Evolutionary conservation across 345 rosid species (phyloP).

Genomic region (Salix viminalis): DNA sequence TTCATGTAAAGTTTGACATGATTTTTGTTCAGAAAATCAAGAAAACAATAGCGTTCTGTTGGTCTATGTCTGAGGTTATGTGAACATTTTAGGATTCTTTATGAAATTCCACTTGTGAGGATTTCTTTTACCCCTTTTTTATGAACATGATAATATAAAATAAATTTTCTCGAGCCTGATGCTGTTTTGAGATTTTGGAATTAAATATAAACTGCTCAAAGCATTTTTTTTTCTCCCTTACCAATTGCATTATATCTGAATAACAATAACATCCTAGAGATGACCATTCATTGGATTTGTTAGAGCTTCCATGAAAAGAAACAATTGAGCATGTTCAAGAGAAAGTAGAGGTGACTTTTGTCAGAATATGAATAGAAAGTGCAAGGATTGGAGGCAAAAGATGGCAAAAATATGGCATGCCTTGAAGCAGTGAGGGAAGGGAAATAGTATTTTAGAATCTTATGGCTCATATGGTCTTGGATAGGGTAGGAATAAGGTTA

Average conservation of each 20-base stretch:
- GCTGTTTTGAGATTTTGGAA: neutral
- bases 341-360: neutral
- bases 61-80: neutral
- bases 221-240: neutral
- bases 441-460: neutral
- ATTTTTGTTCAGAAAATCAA: neutral
- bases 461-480: neutral
- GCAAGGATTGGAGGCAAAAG: neutral
- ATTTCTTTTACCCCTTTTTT: neutral
- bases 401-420: neutral
- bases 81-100: neutral
- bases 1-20: neutral
- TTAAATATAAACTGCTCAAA: neutral
- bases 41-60: neutral
- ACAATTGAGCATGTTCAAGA: neutral
- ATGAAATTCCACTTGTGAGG: neutral
- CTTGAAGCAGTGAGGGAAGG: neutral
- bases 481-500: neutral
- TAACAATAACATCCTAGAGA: neutral
- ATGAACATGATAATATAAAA: neutral
- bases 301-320: neutral
- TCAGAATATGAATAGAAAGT: neutral
- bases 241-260: neutral
- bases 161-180: neutral
- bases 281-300: neutral